Evolutionary conservation across 352 stramenopile genomes (phyloP).

Genomic region (Globisporangium irregulare): DNA sequence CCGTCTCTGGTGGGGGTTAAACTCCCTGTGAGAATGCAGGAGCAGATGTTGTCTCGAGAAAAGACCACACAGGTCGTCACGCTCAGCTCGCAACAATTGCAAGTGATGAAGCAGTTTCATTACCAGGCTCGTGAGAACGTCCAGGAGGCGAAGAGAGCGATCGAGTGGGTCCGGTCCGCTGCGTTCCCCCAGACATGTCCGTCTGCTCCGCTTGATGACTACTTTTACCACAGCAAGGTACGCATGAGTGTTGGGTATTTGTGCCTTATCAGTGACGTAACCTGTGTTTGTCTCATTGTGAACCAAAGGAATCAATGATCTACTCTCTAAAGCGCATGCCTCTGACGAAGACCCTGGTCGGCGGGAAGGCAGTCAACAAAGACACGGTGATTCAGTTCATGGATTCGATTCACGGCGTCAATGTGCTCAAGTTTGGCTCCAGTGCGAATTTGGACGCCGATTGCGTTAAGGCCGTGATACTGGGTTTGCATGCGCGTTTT

Average conservation of each 20-base stretch:
- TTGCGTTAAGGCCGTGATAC: conserved; percentile 2
- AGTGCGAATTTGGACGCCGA: background rate
- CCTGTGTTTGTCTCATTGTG: too few species aligned
- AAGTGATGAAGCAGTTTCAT: too few species aligned
- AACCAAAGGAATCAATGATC: background rate
- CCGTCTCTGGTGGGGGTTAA: too few species aligned
- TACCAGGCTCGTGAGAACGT: too few species aligned
- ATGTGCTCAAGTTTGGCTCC: conserved; percentile 2
- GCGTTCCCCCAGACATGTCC: background rate
- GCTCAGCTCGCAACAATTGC: too few species aligned
- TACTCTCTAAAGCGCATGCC: background rate
- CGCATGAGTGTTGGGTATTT: background rate
- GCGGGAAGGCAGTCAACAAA: background rate
- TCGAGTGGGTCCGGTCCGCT: background rate
- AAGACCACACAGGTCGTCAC: too few species aligned
- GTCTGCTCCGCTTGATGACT: conserved; percentile 1
- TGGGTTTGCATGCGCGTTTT: conserved; percentile 1
- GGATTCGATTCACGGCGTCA: conserved; percentile 1
- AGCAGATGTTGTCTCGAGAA: too few species aligned
- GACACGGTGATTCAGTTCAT: background rate
- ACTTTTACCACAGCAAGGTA: conserved; percentile 5
- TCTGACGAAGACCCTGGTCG: background rate
- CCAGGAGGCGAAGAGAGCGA: too few species aligned
- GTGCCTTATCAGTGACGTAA: background rate
- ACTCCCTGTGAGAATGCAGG: too few species aligned